These are phyloP conservation scores for Pleodorina starrii DNA, from an alignment of 139 green algal species.

Conservation along the genomic window DNA sequence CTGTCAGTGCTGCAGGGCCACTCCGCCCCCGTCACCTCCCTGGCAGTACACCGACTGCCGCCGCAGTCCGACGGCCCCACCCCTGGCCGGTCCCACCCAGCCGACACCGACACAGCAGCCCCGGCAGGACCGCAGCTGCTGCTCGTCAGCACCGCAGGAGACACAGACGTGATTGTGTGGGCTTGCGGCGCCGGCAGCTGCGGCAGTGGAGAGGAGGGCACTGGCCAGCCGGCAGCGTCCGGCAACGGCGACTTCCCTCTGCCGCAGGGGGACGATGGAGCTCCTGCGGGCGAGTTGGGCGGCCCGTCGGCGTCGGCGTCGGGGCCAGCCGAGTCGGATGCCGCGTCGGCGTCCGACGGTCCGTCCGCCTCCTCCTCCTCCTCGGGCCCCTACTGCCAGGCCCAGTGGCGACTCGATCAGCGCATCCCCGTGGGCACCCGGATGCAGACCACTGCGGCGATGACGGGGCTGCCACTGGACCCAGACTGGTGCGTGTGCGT, in stretches of 20 bases:
- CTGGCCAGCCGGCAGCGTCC: no score
- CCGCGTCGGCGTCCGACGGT: no score
- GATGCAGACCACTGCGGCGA: constrained; percentile 73
- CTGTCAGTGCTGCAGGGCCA: constrained; percentile 66
- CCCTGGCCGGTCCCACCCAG: not conserved
- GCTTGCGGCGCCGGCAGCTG: constrained; percentile 35
- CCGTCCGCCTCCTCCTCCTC: no score
- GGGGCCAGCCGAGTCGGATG: no score
- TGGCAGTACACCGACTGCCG: constrained; percentile 59
- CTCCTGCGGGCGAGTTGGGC: no score
- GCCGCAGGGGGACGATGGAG: no score
- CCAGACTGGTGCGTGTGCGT: constrained; percentile 58
- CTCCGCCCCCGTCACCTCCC: constrained; percentile 65
- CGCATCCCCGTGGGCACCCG: constrained; percentile 62
- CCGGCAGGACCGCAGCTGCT: constrained; percentile 43
- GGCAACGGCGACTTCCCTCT: no score
- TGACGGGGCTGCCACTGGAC: constrained; percentile 65
- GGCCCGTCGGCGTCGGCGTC: no score
- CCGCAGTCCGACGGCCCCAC: not conserved
- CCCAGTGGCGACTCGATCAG: constrained; percentile 59
- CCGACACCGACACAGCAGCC: no score
- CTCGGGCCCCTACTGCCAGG: constrained; percentile 31
- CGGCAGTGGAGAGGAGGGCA: not conserved
- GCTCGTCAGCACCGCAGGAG: constrained; percentile 69
- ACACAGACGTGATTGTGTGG: constrained; percentile 72